Conservation (phyloP, 352 stramenopile species). For the Globisporangium alternatum region DNA sequence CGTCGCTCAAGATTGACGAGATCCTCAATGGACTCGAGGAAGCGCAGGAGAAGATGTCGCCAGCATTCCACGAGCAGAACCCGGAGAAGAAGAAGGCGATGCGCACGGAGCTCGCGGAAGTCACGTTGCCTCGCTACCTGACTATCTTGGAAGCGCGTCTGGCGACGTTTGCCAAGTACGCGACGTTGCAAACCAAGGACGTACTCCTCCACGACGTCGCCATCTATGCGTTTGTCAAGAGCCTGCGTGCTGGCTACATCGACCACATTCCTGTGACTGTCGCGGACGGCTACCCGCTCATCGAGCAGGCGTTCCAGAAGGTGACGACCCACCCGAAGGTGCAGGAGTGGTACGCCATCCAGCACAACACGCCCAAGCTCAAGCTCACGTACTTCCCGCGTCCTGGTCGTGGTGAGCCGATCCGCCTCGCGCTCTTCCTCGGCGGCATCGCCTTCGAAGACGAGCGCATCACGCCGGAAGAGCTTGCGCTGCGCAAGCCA, state of each 20-base stretch:
- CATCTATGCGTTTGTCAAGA: conserved; percentile 28
- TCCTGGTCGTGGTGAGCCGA: no score
- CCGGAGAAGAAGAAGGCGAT: conserved; percentile 29
- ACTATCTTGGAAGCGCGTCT: conserved; percentile 13
- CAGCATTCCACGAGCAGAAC: conserved; percentile 31
- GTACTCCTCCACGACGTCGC: conserved; percentile 36
- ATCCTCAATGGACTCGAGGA: conserved; percentile 42
- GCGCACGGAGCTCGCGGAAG: conserved; percentile 15
- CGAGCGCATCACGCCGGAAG: no score
- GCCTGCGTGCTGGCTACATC: conserved; percentile 24
- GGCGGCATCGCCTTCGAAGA: no score
- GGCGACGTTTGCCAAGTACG: conserved; percentile 6
- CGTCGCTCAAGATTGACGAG: conserved; percentile 50
- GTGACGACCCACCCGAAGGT: no score
- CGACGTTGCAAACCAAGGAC: conserved; percentile 38
- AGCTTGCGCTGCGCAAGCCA: no score
- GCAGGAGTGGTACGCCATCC: no score
- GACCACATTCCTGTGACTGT: conserved; percentile 38
- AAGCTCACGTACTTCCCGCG: no score
- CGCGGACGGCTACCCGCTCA: conserved; percentile 25
- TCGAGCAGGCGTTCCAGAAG: conserved; percentile 28
- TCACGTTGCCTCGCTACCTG: conserved; percentile 14
- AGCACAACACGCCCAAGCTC: no score
- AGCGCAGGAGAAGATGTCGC: conserved; percentile 26
- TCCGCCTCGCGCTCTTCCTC: no score